phyloP scores from a whole-genome alignment of 305 asterid genomes.

The Nicotiana rustica region DNA sequence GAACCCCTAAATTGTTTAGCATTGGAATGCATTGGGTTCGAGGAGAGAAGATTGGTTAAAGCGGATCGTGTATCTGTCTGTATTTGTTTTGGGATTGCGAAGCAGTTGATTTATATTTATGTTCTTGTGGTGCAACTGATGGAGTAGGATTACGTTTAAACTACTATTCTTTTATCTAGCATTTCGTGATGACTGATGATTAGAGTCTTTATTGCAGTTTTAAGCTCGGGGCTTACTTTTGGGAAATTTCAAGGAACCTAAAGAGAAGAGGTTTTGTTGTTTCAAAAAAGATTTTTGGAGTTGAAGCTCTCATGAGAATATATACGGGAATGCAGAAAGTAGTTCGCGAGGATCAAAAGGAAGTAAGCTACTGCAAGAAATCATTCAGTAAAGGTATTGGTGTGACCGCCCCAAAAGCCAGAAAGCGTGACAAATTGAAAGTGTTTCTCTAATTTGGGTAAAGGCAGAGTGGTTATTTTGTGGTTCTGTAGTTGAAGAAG shows the following conservation, averaged over 20 bases:
- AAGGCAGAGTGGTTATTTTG: conserved; percentile 42
- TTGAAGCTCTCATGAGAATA: conserved; percentile 97
- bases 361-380: conserved; percentile 65
- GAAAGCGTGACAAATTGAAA: conserved; percentile 85
- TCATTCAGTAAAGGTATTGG: conserved; percentile 87
- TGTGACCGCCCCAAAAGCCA: conserved; percentile 82
- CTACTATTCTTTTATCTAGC: conserved; percentile 39
- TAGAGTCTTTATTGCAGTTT: conserved; percentile 43
- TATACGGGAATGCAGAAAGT: conserved; percentile 98
- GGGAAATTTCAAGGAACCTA: conserved; percentile 60
- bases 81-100: neutral
- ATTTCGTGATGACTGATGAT: conserved; percentile 43
- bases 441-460: conserved; percentile 57
- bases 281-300: conserved; percentile 62
- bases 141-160: neutral
- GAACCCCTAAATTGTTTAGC: neutral
- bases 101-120: neutral
- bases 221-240: conserved; percentile 41
- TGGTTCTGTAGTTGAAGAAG: conserved; percentile 47
- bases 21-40: neutral
- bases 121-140: neutral
- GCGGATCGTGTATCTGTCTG: neutral
- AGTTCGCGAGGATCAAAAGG: conserved; percentile 65
- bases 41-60: neutral
- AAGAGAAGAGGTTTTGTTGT: conserved; percentile 62